A percentile compares a stretch with the other conserved stretches of the same genome.
Evolutionary conservation across 129 eudicot species (phyloP).

Genomic region (Pseudognaphalium luteoalbum): DNA sequence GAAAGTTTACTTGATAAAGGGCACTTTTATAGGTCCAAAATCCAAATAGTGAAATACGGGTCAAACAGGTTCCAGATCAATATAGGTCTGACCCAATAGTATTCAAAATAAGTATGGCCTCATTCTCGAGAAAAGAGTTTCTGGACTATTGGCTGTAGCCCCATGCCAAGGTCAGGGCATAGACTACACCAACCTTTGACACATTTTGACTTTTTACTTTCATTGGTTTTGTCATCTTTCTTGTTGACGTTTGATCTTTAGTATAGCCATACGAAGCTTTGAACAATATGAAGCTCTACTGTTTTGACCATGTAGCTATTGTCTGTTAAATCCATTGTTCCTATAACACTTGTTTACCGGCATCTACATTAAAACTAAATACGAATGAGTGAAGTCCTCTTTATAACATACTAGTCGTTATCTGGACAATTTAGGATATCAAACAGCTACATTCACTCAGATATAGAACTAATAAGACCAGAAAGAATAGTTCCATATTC

Average conservation of each 20-base stretch:
- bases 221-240: background rate
- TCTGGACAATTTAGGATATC: background rate
- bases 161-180: background rate
- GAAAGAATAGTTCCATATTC: background rate
- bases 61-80: background rate
- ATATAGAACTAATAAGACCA: background rate
- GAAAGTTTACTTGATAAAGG: background rate
- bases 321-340: background rate
- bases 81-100: background rate
- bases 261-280: background rate
- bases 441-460: conserved; percentile 1
- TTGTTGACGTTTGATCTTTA: background rate
- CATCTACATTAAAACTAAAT: background rate
- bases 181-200: background rate
- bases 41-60: background rate
- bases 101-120: background rate
- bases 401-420: background rate
- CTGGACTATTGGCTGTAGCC: background rate
- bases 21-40: background rate
- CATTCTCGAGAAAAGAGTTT: background rate
- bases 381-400: background rate
- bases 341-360: background rate
- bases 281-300: background rate
- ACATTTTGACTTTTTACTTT: background rate
- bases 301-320: background rate